These are phyloP conservation scores for Pythium utonaiense DNA, from an alignment of 352 stramenopile species.

Conservation along the genomic window DNA sequence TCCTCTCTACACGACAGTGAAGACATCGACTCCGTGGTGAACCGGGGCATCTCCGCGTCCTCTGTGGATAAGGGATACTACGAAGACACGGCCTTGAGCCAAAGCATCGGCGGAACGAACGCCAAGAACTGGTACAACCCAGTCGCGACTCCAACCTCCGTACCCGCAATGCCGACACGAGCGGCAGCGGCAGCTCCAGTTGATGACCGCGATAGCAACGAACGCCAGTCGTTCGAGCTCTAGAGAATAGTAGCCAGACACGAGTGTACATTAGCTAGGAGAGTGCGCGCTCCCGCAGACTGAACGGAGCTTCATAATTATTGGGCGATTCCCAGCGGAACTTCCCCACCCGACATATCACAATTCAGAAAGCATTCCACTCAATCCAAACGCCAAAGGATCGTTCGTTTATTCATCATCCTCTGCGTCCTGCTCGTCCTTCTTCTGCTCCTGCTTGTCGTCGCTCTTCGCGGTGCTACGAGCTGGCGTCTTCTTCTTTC, in stretches of 20 bases:
- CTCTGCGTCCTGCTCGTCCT: slow-evolving; percentile 3
- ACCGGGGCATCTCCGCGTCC: slow-evolving; percentile 21
- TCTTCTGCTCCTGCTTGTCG: slow-evolving; percentile 8
- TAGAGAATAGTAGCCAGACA: slow-evolving; percentile 24
- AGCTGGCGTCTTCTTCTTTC: not conserved
- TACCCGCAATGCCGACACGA: slow-evolving; percentile 34
- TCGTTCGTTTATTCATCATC: not conserved
- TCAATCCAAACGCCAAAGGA: too few relatives aligned
- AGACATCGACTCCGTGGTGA: slow-evolving; percentile 11
- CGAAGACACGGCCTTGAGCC: slow-evolving; percentile 26
- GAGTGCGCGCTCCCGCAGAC: not conserved
- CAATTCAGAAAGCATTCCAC: not conserved
- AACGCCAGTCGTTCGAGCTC: slow-evolving; percentile 63
- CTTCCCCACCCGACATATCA: not conserved
- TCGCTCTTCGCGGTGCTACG: not conserved
- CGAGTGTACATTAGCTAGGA: slow-evolving; percentile 6
- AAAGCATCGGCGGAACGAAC: slow-evolving; percentile 11
- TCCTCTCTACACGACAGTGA: slow-evolving; percentile 24
- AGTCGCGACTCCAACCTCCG: slow-evolving; percentile 37
- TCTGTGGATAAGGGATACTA: slow-evolving; percentile 26
- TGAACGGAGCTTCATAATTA: slow-evolving; percentile 10
- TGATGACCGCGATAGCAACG: slow-evolving; percentile 33
- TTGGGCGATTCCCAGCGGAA: slow-evolving; percentile 2
- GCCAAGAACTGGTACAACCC: slow-evolving; percentile 48
- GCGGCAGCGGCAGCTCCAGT: slow-evolving; percentile 14